A percentile compares a stretch with the other conserved stretches of the same genome.
These are phyloP conservation scores for Atalantia buxifolia DNA, from an alignment of 345 rosid species.

Conservation along the genomic window DNA sequence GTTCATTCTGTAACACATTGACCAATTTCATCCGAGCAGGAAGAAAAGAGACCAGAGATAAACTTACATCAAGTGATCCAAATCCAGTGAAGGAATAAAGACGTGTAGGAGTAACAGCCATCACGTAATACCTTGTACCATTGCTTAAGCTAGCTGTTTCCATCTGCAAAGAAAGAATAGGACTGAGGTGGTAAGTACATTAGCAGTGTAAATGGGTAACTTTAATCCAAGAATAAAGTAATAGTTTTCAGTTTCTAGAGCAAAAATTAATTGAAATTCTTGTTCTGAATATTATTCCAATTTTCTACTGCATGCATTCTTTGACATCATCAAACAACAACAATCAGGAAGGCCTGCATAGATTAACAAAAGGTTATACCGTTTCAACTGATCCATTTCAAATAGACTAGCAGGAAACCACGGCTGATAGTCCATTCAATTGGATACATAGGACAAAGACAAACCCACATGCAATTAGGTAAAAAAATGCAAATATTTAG, in stretches of 20 bases:
- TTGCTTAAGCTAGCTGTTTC: conserved; percentile 71
- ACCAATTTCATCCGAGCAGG: background rate
- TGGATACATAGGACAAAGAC: background rate
- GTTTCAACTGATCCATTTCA: background rate
- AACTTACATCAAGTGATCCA: conserved; percentile 84
- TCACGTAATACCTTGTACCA: conserved; percentile 91
- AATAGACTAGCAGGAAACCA: conserved; percentile 7
- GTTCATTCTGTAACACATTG: background rate
- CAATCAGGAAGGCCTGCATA: background rate
- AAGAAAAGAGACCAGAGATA: conserved; percentile 5
- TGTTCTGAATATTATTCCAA: conserved; percentile 1
- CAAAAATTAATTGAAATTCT: background rate
- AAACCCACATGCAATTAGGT: background rate
- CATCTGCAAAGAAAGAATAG: conserved; percentile 52
- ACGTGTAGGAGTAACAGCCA: conserved; percentile 98
- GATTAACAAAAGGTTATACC: background rate
- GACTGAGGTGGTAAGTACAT: background rate
- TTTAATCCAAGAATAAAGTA: background rate
- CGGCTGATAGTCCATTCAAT: background rate
- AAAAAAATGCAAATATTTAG: background rate
- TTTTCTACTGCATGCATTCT: background rate
- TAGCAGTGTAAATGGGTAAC: background rate
- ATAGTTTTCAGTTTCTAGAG: conserved; percentile 4
- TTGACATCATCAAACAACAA: conserved; percentile 1
- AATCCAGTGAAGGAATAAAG: conserved; percentile 95